Evolutionary conservation across 495 filamentous ascomycete genomes (phyloP).

Genomic region (Penicillium macrosclerotiorum): DNA sequence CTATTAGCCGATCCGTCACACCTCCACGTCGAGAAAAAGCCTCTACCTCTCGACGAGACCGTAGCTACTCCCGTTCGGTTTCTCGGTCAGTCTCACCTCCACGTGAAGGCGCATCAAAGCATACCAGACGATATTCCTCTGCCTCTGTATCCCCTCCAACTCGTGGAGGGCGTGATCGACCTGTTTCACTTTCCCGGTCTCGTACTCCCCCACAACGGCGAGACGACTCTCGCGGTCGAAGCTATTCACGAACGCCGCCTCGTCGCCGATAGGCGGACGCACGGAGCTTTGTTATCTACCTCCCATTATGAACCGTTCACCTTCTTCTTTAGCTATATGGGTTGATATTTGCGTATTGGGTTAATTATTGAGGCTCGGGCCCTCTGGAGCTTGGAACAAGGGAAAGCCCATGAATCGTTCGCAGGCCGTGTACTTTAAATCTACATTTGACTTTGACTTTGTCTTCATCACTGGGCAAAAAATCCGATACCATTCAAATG

Average conservation of each 20-base stretch:
- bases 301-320: background rate
- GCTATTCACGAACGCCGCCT: conserved; percentile 31
- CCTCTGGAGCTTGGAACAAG: no score
- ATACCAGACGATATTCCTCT: conserved; percentile 22
- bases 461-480: no score
- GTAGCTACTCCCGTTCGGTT: conserved; percentile 31
- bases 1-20: conserved; percentile 33
- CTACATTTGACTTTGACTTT: no score
- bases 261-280: conserved; percentile 20
- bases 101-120: conserved; percentile 9
- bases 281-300: no score
- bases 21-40: conserved; percentile 28
- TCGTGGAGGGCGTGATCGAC: conserved; percentile 18
- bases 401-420: no score
- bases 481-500: no score
- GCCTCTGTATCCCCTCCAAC: conserved; percentile 31
- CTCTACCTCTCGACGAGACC: conserved; percentile 15
- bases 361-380: background rate
- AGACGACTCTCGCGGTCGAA: conserved; percentile 20
- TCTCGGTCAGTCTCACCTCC: conserved; percentile 39
- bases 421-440: no score
- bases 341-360: no score
- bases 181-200: conserved; percentile 29
- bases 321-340: background rate
- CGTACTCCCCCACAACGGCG: conserved; percentile 24